Evolutionary conservation across 1,284 basidiomycete species (phyloP).

Genomic region (Cryptococcus sp.): DNA sequence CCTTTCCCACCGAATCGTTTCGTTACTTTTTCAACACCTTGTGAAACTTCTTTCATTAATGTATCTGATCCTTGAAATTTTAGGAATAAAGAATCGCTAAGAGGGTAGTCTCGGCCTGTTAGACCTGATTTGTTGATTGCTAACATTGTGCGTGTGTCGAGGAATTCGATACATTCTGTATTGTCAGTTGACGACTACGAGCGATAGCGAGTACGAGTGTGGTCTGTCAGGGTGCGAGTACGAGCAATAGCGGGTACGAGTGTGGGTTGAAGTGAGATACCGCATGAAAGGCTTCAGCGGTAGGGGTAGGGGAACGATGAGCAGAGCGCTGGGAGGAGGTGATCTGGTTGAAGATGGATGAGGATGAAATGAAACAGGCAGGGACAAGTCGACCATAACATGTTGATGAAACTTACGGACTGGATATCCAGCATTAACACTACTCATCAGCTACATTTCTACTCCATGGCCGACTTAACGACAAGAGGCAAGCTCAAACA

Average conservation of each 20-base stretch:
- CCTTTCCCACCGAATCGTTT: constrained; percentile 64
- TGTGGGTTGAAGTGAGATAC: too few relatives aligned
- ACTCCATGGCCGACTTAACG: not conserved
- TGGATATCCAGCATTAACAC: constrained; percentile 59
- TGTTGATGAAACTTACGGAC: constrained; percentile 36
- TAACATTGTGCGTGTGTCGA: constrained; percentile 66
- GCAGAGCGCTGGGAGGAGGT: not conserved
- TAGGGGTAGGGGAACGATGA: not conserved
- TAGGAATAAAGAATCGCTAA: constrained; percentile 74
- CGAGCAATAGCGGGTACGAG: not conserved
- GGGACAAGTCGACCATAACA: too few relatives aligned
- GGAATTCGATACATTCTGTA: constrained; percentile 66
- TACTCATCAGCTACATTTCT: constrained; percentile 5
- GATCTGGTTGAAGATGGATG: not conserved
- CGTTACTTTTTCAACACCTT: constrained; percentile 58
- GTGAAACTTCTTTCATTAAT: constrained; percentile 62
- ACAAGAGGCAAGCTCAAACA: too few relatives aligned
- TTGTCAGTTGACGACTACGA: not conserved
- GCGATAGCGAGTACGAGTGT: not conserved
- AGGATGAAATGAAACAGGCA: not conserved
- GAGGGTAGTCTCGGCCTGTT: constrained; percentile 57
- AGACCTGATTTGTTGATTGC: constrained; percentile 64
- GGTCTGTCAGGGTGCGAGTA: too few relatives aligned
- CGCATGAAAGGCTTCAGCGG: too few relatives aligned
- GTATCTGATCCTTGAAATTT: constrained; percentile 73